Conservation (phyloP, 2,329 filamentous ascomycete species). For the Simplicillium aogashimaense region DNA sequence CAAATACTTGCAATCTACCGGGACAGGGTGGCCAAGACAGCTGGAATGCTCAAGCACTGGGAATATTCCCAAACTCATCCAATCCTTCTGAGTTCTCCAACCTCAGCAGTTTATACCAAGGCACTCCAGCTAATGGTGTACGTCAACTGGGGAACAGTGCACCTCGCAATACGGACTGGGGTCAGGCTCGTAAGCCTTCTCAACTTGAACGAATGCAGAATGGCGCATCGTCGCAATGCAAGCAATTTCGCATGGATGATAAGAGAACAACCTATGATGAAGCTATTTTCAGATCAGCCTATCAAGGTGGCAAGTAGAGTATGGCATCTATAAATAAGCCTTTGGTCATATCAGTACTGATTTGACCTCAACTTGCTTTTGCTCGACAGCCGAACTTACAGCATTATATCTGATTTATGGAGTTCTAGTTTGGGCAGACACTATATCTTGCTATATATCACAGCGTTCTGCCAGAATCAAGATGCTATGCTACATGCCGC, state of each 20-base stretch:
- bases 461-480: background rate
- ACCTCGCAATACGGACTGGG: background rate
- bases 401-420: too few species aligned
- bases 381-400: too few species aligned
- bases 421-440: too few species aligned
- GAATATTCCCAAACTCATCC: too few species aligned
- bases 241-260: constrained; percentile 20
- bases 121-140: constrained; percentile 26
- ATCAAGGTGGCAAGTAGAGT: constrained; percentile 15
- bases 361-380: too few species aligned
- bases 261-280: constrained; percentile 24
- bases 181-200: constrained; percentile 5
- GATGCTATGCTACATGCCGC: too few species aligned
- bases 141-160: background rate
- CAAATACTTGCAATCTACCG: constrained; percentile 5
- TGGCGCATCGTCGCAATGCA: constrained; percentile 7
- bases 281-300: constrained; percentile 22
- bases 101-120: constrained; percentile 38
- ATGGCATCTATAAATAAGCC: too few species aligned
- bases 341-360: too few species aligned
- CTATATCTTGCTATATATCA: too few species aligned
- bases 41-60: too few species aligned
- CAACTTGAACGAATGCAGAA: background rate
- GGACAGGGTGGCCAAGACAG: too few species aligned
- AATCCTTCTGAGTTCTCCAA: constrained; percentile 30